phyloP scores from a whole-genome alignment of 345 rosid species.

The Gossypium thurberi region DNA sequence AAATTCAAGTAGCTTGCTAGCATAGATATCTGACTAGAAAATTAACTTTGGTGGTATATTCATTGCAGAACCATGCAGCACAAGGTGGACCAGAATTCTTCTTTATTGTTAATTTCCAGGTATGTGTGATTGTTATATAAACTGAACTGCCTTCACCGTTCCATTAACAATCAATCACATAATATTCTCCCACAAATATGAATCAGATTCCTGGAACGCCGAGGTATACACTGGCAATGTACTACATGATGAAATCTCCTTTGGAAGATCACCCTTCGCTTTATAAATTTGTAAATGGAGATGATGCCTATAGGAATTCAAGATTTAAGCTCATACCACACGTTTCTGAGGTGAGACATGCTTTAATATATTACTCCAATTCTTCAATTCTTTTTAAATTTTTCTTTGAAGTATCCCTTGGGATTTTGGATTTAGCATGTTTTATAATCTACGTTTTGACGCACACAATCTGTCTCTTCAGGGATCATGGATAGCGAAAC shows the following conservation, averaged over 20 bases:
- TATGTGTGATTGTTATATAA: constrained; percentile 11
- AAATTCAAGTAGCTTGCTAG: not conserved
- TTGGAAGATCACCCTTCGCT: constrained; percentile 64
- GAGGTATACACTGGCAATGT: constrained; percentile 54
- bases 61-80: constrained; percentile 45
- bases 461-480: constrained; percentile 15
- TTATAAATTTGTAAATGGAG: constrained; percentile 76
- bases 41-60: not conserved
- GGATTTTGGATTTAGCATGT: not conserved
- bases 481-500: constrained; percentile 98
- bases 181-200: not conserved
- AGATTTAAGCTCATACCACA: constrained; percentile 93
- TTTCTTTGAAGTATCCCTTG: not conserved
- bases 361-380: not conserved
- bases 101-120: constrained; percentile 80
- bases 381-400: not conserved
- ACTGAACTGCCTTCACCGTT: not conserved
- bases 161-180: not conserved
- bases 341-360: constrained; percentile 57
- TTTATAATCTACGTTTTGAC: not conserved
- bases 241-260: constrained; percentile 69
- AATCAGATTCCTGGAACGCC: constrained; percentile 68
- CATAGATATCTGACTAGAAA: not conserved
- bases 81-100: constrained; percentile 69
- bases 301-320: constrained; percentile 81